Conservation (phyloP, 257 asterid genomes). For the Salvia miltiorrhiza region DNA sequence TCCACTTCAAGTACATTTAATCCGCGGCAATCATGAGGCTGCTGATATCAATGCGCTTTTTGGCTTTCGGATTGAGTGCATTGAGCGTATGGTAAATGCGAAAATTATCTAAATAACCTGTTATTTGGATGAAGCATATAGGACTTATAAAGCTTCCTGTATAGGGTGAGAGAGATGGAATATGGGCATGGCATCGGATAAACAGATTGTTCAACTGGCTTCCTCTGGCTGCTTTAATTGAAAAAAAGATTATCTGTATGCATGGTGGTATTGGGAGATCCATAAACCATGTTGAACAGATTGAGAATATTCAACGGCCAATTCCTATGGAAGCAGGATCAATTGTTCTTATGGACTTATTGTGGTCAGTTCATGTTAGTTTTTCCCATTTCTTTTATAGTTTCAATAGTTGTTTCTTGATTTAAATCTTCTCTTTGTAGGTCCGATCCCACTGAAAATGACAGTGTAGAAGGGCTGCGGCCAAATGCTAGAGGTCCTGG, state of each 20-base stretch:
- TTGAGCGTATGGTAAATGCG: conserved; percentile 87
- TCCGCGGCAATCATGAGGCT: conserved; percentile 99
- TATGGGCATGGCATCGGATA: conserved; percentile 97
- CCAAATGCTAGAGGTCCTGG: conserved; percentile 99
- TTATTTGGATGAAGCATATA: conserved; percentile 15
- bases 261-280: conserved; percentile 99
- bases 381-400: conserved; percentile 6
- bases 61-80: conserved; percentile 98
- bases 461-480: conserved; percentile 96
- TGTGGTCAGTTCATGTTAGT: conserved; percentile 56
- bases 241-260: conserved; percentile 93
- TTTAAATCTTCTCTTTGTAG: conserved; percentile 36
- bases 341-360: conserved; percentile 88
- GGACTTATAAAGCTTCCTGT: conserved; percentile 27
- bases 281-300: conserved; percentile 92
- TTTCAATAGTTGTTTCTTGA: conserved; percentile 11
- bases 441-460: conserved; percentile 99
- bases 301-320: conserved; percentile 91
- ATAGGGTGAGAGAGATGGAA: conserved; percentile 99
- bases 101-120: background rate
- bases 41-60: conserved; percentile 99
- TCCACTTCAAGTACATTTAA: conserved; percentile 80
- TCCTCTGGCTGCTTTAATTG: conserved; percentile 92
- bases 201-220: conserved; percentile 98
- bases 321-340: conserved; percentile 99